A percentile compares a stretch with the other conserved stretches of the same genome.
Evolutionary conservation across 73 alveolate species (phyloP).

Genomic region (Stentor roeselii): DNA sequence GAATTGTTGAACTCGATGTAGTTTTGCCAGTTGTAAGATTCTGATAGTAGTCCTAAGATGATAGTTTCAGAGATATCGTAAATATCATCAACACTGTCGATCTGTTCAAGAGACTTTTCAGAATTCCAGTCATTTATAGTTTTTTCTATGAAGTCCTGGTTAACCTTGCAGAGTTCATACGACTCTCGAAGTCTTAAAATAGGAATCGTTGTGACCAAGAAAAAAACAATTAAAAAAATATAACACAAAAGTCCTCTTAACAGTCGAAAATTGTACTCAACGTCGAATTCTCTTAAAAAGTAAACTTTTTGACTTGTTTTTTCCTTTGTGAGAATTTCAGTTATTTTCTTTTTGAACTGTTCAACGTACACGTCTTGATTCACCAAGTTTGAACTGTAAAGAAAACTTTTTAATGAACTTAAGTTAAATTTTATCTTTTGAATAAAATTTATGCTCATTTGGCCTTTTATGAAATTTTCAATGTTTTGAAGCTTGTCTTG

Average conservation of each 20-base stretch:
- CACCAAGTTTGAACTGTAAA: background rate
- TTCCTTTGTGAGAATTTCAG: slow-evolving; percentile 32
- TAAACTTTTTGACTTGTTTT: slow-evolving; percentile 29
- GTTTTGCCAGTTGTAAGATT: background rate
- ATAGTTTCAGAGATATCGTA: background rate
- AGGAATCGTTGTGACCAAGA: background rate
- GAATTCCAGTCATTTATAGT: background rate
- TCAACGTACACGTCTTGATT: slow-evolving; percentile 34
- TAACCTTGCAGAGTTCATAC: background rate
- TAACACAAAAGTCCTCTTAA: background rate
- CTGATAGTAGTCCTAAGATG: background rate
- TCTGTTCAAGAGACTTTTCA: background rate
- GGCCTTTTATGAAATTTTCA: slow-evolving; percentile 17
- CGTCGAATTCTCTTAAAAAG: slow-evolving; percentile 2
- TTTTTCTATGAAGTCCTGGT: background rate
- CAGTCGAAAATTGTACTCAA: background rate
- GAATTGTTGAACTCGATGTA: background rate
- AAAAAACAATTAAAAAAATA: too few relatives aligned
- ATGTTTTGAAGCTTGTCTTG: background rate
- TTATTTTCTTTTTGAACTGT: slow-evolving; percentile 30
- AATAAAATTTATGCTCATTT: slow-evolving; percentile 18
- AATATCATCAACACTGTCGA: background rate
- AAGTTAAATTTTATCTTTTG: slow-evolving; percentile 28
- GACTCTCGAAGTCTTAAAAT: background rate
- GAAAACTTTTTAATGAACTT: background rate